Conservation (phyloP, 2,329 filamentous ascomycete genomes). For the Monilinia fructicola region DNA sequence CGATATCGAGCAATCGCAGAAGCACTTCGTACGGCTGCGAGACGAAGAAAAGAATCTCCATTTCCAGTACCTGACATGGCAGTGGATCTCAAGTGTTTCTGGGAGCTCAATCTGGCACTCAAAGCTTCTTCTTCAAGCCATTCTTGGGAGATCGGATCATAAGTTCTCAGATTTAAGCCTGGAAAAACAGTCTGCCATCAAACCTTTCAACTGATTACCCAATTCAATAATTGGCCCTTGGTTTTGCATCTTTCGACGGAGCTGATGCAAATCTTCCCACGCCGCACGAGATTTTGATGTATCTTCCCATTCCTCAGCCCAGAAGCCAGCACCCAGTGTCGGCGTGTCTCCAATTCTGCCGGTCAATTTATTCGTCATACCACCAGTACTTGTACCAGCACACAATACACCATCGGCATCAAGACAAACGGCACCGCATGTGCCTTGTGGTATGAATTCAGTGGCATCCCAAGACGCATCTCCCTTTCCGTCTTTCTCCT, state of each 20-base stretch:
- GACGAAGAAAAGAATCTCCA: constrained; percentile 80
- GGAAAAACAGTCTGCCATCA: constrained; percentile 65
- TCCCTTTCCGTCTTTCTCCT: constrained; percentile 47
- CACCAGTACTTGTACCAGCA: constrained; percentile 67
- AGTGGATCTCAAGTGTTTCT: constrained; percentile 40
- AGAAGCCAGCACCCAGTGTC: constrained; percentile 79
- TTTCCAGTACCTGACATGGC: constrained; percentile 81
- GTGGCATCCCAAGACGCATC: constrained; percentile 56
- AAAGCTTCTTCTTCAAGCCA: constrained; percentile 32
- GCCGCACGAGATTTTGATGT: neutral
- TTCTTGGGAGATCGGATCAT: constrained; percentile 24
- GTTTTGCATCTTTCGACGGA: constrained; percentile 25
- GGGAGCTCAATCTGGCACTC: constrained; percentile 24
- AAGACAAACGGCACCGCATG: constrained; percentile 77
- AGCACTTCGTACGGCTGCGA: constrained; percentile 68
- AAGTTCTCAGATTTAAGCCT: constrained; percentile 41
- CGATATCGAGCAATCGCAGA: constrained; percentile 69
- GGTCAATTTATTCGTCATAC: constrained; percentile 84
- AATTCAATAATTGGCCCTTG: constrained; percentile 44
- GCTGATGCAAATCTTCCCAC: constrained; percentile 41
- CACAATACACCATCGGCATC: constrained; percentile 75
- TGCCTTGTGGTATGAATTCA: constrained; percentile 78
- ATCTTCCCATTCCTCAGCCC: constrained; percentile 79
- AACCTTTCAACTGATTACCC: constrained; percentile 46
- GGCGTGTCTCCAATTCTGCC: constrained; percentile 86